Base-by-base conservation (phyloP, 257 asterid genomes). In the Petunia axillaris region DNA sequence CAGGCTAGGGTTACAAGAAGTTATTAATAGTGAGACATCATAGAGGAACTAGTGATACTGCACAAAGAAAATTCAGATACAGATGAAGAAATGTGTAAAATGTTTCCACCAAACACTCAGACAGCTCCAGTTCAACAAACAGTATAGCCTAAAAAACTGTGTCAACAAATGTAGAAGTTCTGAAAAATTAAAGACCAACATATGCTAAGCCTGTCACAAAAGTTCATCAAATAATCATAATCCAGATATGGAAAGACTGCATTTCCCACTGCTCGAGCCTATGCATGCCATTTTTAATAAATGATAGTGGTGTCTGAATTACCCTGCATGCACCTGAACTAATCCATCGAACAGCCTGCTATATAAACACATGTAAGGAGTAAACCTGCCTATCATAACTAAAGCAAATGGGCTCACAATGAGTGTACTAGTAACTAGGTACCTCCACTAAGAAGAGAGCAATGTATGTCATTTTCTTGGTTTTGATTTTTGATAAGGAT, bases 51-150 rank as follows among this genome's bases (percentile, higher is more conserved):
- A 70, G 11, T 52, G 77, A 70, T 58, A 14, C n/a, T 70, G 35
- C 5, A 70, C 10, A 46, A 55, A 46, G 11, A 70, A 70, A 46
- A 48, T 48, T 25, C 5, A 46, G 77, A 70, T 44, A 46, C 9
- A 9, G 41, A 46, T 70, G 77, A 48, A 70, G 59, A 70, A 44
- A 70, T 46, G 77, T 70, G 77, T 70, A 48, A 52, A 70, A 70
- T 35, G 52, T 15, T 66, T 40, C 15, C 74, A 40, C 41, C 50
- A 66, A 66, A 66, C 41, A 70, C 77, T 25, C 7, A 10, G 4
- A 25, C 58, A 46, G 59, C 58, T 44, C 10, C 10, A 46, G 43
- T 50, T 70, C 41, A 48, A 70, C 59, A 70, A 46, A 46, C 59
- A 46, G 43, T 5, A 46, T 10, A 70, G 77, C 35, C 58, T 70